Base-by-base conservation (phyloP, 2,329 filamentous ascomycete species). In the Aspergillus luchuensis region DNA sequence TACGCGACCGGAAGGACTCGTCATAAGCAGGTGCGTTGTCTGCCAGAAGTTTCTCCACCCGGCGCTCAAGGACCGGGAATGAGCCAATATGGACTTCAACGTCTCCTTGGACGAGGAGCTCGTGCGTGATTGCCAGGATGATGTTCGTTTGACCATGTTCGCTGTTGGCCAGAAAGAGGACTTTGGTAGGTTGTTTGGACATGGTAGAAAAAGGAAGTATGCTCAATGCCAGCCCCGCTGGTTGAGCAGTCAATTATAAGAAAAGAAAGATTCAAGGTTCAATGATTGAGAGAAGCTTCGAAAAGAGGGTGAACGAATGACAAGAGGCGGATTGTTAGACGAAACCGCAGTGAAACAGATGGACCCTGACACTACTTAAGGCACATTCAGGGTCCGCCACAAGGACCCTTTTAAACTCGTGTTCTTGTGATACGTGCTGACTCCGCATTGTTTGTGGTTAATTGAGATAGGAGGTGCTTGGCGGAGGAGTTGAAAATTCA, bases 141-240 rank as follows among this genome's bases (percentile, higher is more conserved):
- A 82, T 76, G 64, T 81, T 83, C 17, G 78, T 76, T 58, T 82
- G 78, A 4, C 81, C 81, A 60, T 76, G 74, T 58, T 83, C 81
- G 54, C 74, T 72, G 64, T 79, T 81, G 3, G 80, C 79, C 43
- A 83, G 64, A 45, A 83, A 76, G 1, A 83, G 68, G 8, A 81
- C 71, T 4, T 56, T 64, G 36, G 58, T 66, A 23, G 41, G 58
- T 25, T 58, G 50, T 36, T 58, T 36, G 33, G 62, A 19, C 66
- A 72, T 70, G 6, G 8, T 63, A 19, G 8, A 2, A 17, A 13
- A 47, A 21, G 11, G 19, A 51, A 8, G 47, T 36, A 48, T 25
- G 49, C 41, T 56, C 33, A 15, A 15, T 23, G 53, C 25, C 47
- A 50, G 47, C 15, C 25, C 23, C 1, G 47, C 47, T 30, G 47